Conservation (phyloP, 140 eudicot species). For the Bidens hawaiensis region DNA sequence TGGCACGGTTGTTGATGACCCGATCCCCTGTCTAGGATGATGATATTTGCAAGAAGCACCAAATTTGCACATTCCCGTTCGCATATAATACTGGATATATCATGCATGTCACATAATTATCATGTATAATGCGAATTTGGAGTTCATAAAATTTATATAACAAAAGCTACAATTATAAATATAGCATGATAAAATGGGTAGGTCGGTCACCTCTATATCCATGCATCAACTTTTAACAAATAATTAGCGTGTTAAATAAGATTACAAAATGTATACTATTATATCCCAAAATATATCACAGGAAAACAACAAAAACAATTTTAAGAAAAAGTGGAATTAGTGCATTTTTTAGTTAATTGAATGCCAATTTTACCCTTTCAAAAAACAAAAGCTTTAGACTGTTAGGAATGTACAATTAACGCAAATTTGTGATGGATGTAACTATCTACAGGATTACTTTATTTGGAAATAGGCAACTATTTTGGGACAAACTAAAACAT, state of each 20-base stretch:
- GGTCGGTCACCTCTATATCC: not conserved
- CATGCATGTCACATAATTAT: constrained; percentile 18
- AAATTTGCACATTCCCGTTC: constrained; percentile 83
- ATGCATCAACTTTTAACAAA: not conserved
- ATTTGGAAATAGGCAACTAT: not conserved
- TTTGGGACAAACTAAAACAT: not conserved
- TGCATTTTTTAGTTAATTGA: not conserved
- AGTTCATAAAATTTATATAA: constrained; percentile 7
- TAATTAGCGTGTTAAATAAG: not conserved
- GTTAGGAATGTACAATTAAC: not conserved
- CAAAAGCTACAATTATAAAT: not conserved
- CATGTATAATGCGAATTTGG: not conserved
- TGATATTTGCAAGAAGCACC: constrained; percentile 91
- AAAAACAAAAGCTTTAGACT: not conserved
- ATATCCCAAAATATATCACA: not conserved
- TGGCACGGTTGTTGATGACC: constrained; percentile 42
- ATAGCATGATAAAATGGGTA: not conserved
- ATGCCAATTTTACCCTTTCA: not conserved
- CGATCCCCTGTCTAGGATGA: constrained; percentile 90
- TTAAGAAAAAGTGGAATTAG: not conserved
- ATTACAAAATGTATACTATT: not conserved
- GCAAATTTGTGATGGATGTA: not conserved
- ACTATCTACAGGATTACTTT: not conserved
- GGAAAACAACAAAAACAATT: not conserved
- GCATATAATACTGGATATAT: constrained; percentile 65